Evolutionary conservation across 2,329 filamentous ascomycete genomes (phyloP).

Genomic region (Pseudogymnoascus sp.): DNA sequence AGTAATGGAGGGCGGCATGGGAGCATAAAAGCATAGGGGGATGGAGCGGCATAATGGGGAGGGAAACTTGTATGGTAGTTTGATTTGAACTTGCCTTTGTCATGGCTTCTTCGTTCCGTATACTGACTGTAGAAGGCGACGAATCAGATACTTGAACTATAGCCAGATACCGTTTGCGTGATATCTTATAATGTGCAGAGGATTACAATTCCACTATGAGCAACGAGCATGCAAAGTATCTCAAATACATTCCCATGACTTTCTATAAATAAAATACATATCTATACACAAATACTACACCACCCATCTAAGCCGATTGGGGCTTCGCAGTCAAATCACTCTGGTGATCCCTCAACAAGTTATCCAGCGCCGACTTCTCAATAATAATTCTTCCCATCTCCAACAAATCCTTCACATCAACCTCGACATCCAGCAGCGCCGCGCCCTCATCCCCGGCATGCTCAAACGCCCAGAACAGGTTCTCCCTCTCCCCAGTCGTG

Average conservation of each 20-base stretch:
- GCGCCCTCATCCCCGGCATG: constrained; percentile 58
- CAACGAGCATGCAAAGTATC: not conserved
- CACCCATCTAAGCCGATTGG: not conserved
- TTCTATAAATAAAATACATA: constrained; percentile 10
- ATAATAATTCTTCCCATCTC: constrained; percentile 79
- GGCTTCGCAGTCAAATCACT: constrained; percentile 44
- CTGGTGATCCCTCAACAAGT: constrained; percentile 65
- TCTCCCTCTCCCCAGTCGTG: constrained; percentile 51
- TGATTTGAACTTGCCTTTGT: not conserved
- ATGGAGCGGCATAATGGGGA: not conserved
- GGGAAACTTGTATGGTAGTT: not conserved
- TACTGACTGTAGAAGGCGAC: not conserved
- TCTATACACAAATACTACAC: constrained; percentile 7
- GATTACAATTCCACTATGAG: not conserved
- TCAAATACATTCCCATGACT: not conserved
- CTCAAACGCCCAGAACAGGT: constrained; percentile 60
- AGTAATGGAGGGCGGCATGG: not conserved
- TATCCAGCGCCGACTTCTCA: constrained; percentile 70
- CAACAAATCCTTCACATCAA: constrained; percentile 92
- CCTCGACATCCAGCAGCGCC: constrained; percentile 63
- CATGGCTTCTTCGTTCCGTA: not conserved
- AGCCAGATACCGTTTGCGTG: not conserved
- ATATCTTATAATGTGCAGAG: not conserved
- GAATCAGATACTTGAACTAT: not conserved
- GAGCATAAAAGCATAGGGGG: not conserved